Conservation (phyloP, 345 rosid genomes). For the Syzygium jambos region DNA sequence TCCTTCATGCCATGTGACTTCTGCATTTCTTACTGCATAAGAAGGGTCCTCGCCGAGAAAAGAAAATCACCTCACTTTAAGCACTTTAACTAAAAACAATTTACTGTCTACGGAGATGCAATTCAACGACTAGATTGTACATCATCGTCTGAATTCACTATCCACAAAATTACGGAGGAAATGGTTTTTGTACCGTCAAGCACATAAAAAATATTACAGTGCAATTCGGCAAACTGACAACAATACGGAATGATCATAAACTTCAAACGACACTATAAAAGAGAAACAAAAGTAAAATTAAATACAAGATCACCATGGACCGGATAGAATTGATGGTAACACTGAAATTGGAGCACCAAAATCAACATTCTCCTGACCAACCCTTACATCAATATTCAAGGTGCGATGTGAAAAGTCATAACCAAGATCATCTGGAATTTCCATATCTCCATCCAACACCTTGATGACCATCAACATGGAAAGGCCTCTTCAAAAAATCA, state of each 20-base stretch:
- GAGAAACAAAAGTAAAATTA: not conserved
- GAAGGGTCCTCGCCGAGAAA: too few species aligned
- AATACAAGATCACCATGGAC: not conserved
- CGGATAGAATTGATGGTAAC: not conserved
- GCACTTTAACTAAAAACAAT: not conserved
- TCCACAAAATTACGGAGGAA: not conserved
- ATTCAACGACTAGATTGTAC: not conserved
- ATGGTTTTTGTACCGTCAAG: not conserved
- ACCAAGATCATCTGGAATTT: not conserved
- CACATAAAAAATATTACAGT: not conserved
- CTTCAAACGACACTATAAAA: too few species aligned
- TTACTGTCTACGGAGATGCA: not conserved
- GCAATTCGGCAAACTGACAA: not conserved
- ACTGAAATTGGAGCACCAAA: not conserved
- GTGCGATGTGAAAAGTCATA: not conserved
- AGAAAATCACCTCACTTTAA: too few species aligned
- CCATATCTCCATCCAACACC: conserved; percentile 14
- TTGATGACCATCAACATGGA: conserved; percentile 18
- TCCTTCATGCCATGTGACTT: too few species aligned
- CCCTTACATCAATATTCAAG: not conserved
- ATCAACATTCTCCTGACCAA: not conserved
- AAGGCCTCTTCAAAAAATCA: conserved; percentile 17
- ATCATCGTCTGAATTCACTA: not conserved
- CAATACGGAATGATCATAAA: not conserved
- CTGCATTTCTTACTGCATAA: too few species aligned